Evolutionary conservation across 2,329 filamentous ascomycete species (phyloP).

Genomic region (Ophiosphaerella herpotricha): DNA sequence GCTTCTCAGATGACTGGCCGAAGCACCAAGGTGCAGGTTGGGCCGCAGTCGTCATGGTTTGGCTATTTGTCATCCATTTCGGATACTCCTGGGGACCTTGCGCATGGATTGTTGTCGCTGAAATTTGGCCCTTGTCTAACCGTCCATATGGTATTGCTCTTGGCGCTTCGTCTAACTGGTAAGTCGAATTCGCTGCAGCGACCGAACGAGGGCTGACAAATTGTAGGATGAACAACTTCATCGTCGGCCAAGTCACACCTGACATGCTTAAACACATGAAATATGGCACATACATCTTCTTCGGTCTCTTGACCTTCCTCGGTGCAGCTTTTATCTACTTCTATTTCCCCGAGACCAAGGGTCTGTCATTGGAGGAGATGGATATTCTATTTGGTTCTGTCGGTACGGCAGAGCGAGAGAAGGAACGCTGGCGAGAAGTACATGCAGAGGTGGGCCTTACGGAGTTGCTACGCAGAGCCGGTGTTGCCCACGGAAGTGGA

Average conservation of each 20-base stretch:
- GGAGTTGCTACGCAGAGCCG: slow-evolving; percentile 29
- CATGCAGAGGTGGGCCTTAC: slow-evolving; percentile 70
- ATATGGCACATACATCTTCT: slow-evolving; percentile 48
- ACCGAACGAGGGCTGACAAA: neutral
- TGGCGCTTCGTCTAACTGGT: slow-evolving; percentile 46
- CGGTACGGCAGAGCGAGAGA: slow-evolving; percentile 68
- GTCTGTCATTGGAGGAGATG: slow-evolving; percentile 25
- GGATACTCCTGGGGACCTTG: slow-evolving; percentile 37
- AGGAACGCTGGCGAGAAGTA: slow-evolving; percentile 74
- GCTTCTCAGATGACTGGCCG: slow-evolving; percentile 63
- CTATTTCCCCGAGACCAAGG: slow-evolving; percentile 29
- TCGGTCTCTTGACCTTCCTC: slow-evolving; percentile 32
- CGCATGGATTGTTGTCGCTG: slow-evolving; percentile 33
- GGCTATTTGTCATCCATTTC: slow-evolving; percentile 37
- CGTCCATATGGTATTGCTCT: slow-evolving; percentile 46
- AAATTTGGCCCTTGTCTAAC: slow-evolving; percentile 45
- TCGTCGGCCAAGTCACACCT: slow-evolving; percentile 42
- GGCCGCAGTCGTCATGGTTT: slow-evolving; percentile 37
- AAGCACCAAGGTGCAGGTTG: slow-evolving; percentile 58
- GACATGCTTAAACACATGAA: slow-evolving; percentile 40
- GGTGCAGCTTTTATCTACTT: slow-evolving; percentile 14
- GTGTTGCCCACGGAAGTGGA: slow-evolving; percentile 12
- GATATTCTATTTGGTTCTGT: slow-evolving; percentile 49
- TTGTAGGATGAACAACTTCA: slow-evolving; percentile 43
- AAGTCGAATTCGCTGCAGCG: neutral